Evolutionary conservation across 495 filamentous ascomycete genomes (phyloP), one percentile per base, ranked within the genome.

Genomic region (Sabuloglossum arenarium): DNA sequence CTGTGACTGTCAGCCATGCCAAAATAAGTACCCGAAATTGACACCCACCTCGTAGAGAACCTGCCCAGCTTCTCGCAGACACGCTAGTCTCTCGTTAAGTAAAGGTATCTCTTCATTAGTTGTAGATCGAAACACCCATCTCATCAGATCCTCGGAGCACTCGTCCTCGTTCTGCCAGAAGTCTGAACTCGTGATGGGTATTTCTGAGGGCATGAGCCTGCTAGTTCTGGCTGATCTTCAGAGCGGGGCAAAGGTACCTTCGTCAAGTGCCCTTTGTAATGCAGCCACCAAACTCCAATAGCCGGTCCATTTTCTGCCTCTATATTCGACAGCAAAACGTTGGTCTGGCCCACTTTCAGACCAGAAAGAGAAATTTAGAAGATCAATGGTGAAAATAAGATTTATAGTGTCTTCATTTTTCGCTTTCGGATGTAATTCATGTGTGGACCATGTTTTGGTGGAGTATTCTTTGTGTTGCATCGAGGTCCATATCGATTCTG

Each of bases 321-420:
- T 75, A 65, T 94, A 97, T 43, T 82, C 79, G 6, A 97, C 73
- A 9, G 81, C 73, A 67, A 93, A 97, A 30, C 85, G 71, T 59
- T 83, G 73, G 31, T 78, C 74, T 23, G 75, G 70, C 5, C 67
- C 59, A 53, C 71, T 70, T 31, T 82, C 81, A 25, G 85, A 90
- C 89, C 90, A 98, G 67, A 98, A 98, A 29, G 80, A 88, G 62
- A 97, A 98, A 65, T 98, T 98, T 56, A 98, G 71, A 14, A 98
- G 66, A 64, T 98, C 91, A 87, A 97, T 93, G 14, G 84, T 84
- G 66, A 98, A 96, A 51, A 98, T 88, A 63, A 97, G 96, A 59
- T 86, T 79, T 11, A 94, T 78, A 0, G 85, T 85, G 37, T 68
- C 77, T 61, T 85, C 81, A 62, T 91, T 78, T 57, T 84, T 53